Conservation (phyloP, 805 yeast genomes). For the Candida cerambycidarum region DNA sequence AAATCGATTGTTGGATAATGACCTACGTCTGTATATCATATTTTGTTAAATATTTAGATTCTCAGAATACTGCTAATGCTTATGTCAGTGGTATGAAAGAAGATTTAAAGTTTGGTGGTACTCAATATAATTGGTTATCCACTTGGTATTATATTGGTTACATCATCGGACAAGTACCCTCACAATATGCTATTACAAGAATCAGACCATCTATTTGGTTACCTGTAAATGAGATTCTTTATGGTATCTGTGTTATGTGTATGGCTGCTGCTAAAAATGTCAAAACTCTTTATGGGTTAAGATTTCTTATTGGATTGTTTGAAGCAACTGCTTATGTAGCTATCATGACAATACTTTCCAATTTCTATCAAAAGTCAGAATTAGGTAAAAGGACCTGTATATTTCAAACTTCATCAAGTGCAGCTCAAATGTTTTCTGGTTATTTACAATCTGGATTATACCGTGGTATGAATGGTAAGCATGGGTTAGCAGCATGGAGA, state of each 20-base stretch:
- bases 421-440: constrained; percentile 27
- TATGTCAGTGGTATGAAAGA: constrained; percentile 28
- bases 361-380: constrained; percentile 20
- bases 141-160: constrained; percentile 21
- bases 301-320: constrained; percentile 26
- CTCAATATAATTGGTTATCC: constrained; percentile 23
- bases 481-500: constrained; percentile 20
- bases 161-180: constrained; percentile 25
- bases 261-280: constrained; percentile 19
- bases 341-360: constrained; percentile 9
- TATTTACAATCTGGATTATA: constrained; percentile 20
- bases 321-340: constrained; percentile 24
- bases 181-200: constrained; percentile 23
- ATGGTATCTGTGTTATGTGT: constrained; percentile 25
- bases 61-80: constrained; percentile 19
- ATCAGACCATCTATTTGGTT: constrained; percentile 16
- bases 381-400: constrained; percentile 14
- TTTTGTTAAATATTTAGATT: constrained; percentile 13
- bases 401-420: constrained; percentile 24
- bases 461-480: constrained; percentile 6
- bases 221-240: constrained; percentile 16
- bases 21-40: constrained; percentile 12
- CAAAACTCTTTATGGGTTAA: constrained; percentile 23
- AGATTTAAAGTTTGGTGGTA: constrained; percentile 18
- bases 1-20: constrained; percentile 24